Percentiles rank a stretch among this genome's conserved stretches.
These are phyloP conservation scores for Coprinopsis sp. DNA, from an alignment of 768 basidiomycete species.

Conservation along the genomic window DNA sequence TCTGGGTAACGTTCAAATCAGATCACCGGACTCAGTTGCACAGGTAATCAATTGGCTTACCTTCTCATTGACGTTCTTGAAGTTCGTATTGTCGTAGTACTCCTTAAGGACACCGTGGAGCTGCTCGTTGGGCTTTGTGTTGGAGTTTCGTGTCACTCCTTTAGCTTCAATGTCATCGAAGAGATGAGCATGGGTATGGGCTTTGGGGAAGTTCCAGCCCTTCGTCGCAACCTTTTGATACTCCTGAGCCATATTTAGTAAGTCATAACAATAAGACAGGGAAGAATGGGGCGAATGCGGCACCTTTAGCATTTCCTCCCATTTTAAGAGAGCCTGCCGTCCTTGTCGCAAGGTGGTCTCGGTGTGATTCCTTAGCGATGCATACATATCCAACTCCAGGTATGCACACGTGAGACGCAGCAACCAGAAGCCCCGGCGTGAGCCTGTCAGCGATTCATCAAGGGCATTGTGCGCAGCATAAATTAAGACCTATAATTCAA, in stretches of 20 bases:
- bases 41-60: no score
- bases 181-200: conserved; percentile 26
- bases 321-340: conserved; percentile 12
- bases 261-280: background rate
- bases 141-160: conserved; percentile 17
- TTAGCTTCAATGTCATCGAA: conserved; percentile 29
- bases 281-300: background rate
- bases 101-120: background rate
- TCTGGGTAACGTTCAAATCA: no score
- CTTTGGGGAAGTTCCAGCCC: conserved; percentile 35
- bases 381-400: conserved; percentile 22
- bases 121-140: background rate
- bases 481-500: background rate
- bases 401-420: conserved; percentile 23
- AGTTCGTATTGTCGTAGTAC: background rate
- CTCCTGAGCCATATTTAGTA: background rate
- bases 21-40: no score
- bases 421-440: conserved; percentile 19
- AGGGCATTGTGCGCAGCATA: background rate
- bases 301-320: conserved; percentile 19
- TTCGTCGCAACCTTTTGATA: conserved; percentile 4
- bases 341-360: conserved; percentile 24
- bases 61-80: background rate
- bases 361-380: conserved; percentile 27
- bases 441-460: background rate